Percentiles rank a stretch among this genome's conserved stretches.
Conservation (phyloP, 768 basidiomycete genomes). For the Trametes maxima region DNA sequence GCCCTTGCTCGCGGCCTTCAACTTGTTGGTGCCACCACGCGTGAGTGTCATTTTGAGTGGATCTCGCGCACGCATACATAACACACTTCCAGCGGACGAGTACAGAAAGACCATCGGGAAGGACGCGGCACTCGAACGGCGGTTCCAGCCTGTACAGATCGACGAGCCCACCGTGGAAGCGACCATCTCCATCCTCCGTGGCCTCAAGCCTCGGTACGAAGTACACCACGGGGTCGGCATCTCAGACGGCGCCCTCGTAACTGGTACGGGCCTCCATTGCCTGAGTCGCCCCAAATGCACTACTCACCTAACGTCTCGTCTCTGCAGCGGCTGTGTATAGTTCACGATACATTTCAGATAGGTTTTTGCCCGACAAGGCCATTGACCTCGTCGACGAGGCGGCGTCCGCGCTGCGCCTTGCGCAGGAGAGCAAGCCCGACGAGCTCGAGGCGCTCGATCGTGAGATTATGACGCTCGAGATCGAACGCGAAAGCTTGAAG, state of each 20-base stretch:
- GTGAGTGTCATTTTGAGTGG: conserved; percentile 43
- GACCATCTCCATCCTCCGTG: conserved; percentile 85
- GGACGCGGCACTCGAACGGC: conserved; percentile 87
- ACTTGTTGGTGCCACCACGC: conserved; percentile 89
- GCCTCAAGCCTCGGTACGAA: conserved; percentile 82
- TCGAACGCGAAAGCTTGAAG: conserved; percentile 87
- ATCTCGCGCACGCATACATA: not conserved
- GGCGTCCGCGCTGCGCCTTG: conserved; percentile 80
- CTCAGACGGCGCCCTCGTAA: conserved; percentile 85
- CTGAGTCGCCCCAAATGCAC: too few relatives aligned
- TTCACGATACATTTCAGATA: conserved; percentile 83
- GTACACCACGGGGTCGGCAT: conserved; percentile 95
- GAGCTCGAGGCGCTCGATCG: conserved; percentile 81
- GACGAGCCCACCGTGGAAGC: conserved; percentile 87
- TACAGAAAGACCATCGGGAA: conserved; percentile 91
- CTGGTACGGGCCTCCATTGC: conserved; percentile 45
- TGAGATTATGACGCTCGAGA: conserved; percentile 84
- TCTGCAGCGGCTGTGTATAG: conserved; percentile 78
- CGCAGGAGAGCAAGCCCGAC: conserved; percentile 88
- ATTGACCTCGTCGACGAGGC: conserved; percentile 95
- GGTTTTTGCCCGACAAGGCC: conserved; percentile 89
- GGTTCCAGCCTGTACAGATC: conserved; percentile 88
- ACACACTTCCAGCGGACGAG: conserved; percentile 63
- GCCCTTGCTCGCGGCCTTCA: conserved; percentile 85
- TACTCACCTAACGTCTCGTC: not conserved